Percentiles rank a stretch among this genome's conserved stretches.
phyloP scores from a whole-genome alignment of 73 alveolate genomes.

The Blepharisma japonicum region DNA sequence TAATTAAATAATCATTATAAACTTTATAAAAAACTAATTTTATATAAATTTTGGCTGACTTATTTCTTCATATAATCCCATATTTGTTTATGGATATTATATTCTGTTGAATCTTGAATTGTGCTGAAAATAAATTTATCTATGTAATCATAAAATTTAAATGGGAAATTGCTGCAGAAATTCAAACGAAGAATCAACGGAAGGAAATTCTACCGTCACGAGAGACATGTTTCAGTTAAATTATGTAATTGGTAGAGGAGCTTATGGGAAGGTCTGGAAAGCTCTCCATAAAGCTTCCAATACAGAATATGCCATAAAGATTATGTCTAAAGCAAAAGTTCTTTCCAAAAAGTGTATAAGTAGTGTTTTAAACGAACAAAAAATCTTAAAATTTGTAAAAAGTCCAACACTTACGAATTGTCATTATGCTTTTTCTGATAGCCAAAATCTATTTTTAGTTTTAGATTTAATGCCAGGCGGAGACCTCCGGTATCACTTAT shows the following conservation, averaged over 20 bases:
- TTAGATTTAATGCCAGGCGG: constrained; percentile 68
- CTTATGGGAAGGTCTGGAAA: constrained; percentile 75
- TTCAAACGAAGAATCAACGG: too few species aligned
- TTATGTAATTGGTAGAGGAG: constrained; percentile 69
- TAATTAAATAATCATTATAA: too few species aligned
- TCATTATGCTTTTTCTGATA: constrained; percentile 67
- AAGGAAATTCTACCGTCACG: too few species aligned
- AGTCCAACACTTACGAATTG: constrained; percentile 57
- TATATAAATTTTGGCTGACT: too few species aligned
- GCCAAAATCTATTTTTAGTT: constrained; percentile 59
- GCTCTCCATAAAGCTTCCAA: constrained; percentile 48
- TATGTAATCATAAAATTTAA: too few species aligned
- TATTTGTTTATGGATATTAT: too few species aligned
- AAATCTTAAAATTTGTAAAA: constrained; percentile 48
- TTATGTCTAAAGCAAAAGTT: constrained; percentile 66
- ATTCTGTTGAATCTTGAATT: too few species aligned
- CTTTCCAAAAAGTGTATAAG: constrained; percentile 61
- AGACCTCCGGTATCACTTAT: constrained; percentile 36
- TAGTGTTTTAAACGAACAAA: constrained; percentile 62
- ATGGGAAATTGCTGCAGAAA: too few species aligned
- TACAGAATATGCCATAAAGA: constrained; percentile 65
- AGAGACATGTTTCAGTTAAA: constrained; percentile 47
- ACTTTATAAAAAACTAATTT: too few species aligned
- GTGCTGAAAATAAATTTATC: too few species aligned
- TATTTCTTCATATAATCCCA: too few species aligned